Evolutionary conservation across 345 rosid genomes (phyloP), one percentile per base, ranked within the genome.

Genomic region (Chamaenerion angustifolium): DNA sequence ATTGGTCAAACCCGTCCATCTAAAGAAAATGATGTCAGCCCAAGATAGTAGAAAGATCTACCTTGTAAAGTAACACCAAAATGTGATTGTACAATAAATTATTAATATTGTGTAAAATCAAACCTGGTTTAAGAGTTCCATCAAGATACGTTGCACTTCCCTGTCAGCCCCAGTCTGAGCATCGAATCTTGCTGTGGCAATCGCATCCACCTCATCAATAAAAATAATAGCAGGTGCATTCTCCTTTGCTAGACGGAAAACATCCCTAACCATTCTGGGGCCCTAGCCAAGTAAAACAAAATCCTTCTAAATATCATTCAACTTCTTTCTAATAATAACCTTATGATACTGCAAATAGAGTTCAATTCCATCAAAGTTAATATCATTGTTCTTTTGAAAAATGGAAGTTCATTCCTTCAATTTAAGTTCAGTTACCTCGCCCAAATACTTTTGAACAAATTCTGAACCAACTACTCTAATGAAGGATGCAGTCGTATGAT

Each of bases 131-230:
- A 90, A 75, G 11, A 90, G 86, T 54, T 90, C 98, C 98, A 90
- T 90, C 43, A 90, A 81, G 55, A 90, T 90, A 5, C 98, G 74
- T 68, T 90, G 98, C 69, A 90, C 98, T 66, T 90, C 98, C 69
- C 98, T 83, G 69, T 90, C 98, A 59, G 98, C 98, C 55, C 98
- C 98, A n/a, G 98, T 90, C 72, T 90, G 98, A 68, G 98, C 98
- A 73, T 90, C 98, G 72, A 90, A 90, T 79, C 98, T 79, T 52
- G 98, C 98, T 41, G 98, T 90, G 16, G 98, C 98, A 31, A 90
- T 90, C 42, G 98, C 95, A 73, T 90, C 98, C 3, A 90, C 98
- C 64, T 90, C 98, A 66, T 90, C 98, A 49, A 86, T 90, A 48
- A 90, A 90, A 63, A 90, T 90, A 55, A 90, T 90, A 46, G 98